Evolutionary conservation across 352 stramenopile genomes (phyloP).

Genomic region (Globisporangium takayamanum): DNA sequence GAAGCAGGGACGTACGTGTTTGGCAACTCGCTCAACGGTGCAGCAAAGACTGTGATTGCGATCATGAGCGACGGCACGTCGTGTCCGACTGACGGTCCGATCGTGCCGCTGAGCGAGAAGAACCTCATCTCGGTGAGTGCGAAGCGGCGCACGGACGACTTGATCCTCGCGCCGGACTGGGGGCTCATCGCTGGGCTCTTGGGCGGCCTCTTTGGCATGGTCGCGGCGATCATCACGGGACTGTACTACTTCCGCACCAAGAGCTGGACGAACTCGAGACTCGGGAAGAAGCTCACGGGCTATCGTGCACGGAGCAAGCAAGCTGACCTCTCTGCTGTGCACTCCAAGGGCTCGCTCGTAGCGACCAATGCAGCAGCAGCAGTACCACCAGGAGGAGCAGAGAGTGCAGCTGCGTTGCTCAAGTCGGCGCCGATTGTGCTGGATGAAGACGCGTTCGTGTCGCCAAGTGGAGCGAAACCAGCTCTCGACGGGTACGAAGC

Average conservation of each 20-base stretch:
- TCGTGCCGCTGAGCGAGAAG: constrained; percentile 78
- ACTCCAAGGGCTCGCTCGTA: constrained; percentile 62
- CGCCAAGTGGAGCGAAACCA: background rate
- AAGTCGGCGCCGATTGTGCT: background rate
- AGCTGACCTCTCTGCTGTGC: constrained; percentile 47
- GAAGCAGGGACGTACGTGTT: constrained; percentile 88
- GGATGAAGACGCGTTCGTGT: background rate
- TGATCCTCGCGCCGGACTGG: constrained; percentile 90
- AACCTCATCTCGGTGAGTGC: constrained; percentile 83
- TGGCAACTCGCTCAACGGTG: constrained; percentile 63
- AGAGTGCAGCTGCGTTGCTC: background rate
- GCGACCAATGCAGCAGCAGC: constrained; percentile 23
- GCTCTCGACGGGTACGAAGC: constrained; percentile 26
- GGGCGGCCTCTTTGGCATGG: constrained; percentile 63
- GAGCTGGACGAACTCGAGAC: constrained; percentile 52
- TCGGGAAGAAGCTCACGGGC: constrained; percentile 24
- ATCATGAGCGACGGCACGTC: constrained; percentile 73
- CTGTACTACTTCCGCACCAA: constrained; percentile 84
- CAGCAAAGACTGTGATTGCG: constrained; percentile 67
- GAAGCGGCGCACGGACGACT: constrained; percentile 63
- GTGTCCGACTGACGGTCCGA: constrained; percentile 74
- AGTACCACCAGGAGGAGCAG: background rate
- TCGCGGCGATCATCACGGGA: constrained; percentile 64
- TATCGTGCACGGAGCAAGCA: constrained; percentile 52
- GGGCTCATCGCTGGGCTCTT: constrained; percentile 72